These are phyloP conservation scores for Pseudopyrenochaeta lycopersici DNA, from an alignment of 2,329 filamentous ascomycete species.

Conservation along the genomic window DNA sequence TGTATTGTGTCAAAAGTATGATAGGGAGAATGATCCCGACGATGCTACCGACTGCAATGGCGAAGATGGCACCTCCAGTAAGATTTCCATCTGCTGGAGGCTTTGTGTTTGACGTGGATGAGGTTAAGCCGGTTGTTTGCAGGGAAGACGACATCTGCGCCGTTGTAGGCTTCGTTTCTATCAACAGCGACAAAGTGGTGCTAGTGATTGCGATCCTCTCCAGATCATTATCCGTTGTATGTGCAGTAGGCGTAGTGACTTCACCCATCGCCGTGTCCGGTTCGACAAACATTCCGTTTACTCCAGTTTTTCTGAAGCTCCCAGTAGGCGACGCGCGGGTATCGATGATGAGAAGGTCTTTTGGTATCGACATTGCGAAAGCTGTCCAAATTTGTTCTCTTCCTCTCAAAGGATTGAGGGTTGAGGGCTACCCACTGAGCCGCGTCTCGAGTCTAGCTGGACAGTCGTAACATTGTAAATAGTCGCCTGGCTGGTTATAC, in stretches of 20 bases:
- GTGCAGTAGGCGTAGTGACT: background rate
- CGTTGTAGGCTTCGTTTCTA: background rate
- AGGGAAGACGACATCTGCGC: background rate
- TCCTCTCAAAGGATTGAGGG: too few species aligned
- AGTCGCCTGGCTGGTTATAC: too few species aligned
- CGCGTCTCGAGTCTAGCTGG: too few species aligned
- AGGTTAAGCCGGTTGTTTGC: background rate
- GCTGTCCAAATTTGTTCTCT: too few species aligned
- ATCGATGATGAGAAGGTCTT: slow-evolving; percentile 3
- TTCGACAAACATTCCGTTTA: background rate
- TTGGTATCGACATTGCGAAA: background rate
- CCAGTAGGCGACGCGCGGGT: background rate
- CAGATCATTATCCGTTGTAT: background rate
- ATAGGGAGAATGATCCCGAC: slow-evolving; percentile 4
- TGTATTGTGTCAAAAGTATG: background rate
- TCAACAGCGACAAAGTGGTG: background rate
- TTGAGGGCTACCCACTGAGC: too few species aligned
- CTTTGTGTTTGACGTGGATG: background rate
- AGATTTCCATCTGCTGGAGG: background rate
- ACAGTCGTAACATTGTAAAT: too few species aligned
- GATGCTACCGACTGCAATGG: slow-evolving; percentile 5
- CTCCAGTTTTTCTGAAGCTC: background rate
- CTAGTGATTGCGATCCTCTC: background rate
- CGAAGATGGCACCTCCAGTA: slow-evolving; percentile 1
- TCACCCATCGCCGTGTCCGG: background rate